Evolutionary conservation across 169 alveolate genomes (phyloP), one percentile per base, ranked within the genome.

Genomic region (Cryptosporidium ryanae): DNA sequence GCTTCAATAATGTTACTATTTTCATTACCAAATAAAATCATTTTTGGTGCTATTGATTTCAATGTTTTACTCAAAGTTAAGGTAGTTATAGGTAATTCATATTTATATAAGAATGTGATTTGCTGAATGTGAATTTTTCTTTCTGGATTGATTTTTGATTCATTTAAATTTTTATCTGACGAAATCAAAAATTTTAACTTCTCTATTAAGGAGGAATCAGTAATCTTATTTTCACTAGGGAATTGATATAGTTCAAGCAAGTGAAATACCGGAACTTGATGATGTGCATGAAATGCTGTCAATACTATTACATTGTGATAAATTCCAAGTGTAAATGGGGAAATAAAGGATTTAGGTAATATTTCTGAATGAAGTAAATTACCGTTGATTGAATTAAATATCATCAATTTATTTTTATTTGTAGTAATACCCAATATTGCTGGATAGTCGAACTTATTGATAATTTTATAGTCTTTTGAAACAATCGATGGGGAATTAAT

Each of bases 381-480:
- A 7, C 87, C 87, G 59, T 55, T 76, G 13, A 76, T 59, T 21
- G 48, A 32, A 61, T 76, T 61, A 61, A 76, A 59, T 23, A 76
- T 8, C 23, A 76, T 27, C 3, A 76, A n/a, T 76, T 59, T 76
- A 10, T 46, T 32, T 43, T 59, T 76, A 29, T 59, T 76, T 2
- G 76, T 76, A 43, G 59, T 32, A 38, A 76, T 44, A 1, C 55
- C 68, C 13, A 76, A 25, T 23, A 76, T 44, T 31, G 38, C 21
- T 38, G 87, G 64, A 61, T 59, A 59, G 63, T 76, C 71, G 17
- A 59, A 76, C 27, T 49, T 76, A 76, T 76, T 55, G 31, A 76
- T 21, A 57, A 76, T 76, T 7, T 76, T 38, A 38, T 61, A 59
- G 21, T 59, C 61, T 59, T 59, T 70, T 25, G 52, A n/a, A 18